Evolutionary conservation across 1,284 basidiomycete species (phyloP).

Genomic region (Crucibulum parvulum): DNA sequence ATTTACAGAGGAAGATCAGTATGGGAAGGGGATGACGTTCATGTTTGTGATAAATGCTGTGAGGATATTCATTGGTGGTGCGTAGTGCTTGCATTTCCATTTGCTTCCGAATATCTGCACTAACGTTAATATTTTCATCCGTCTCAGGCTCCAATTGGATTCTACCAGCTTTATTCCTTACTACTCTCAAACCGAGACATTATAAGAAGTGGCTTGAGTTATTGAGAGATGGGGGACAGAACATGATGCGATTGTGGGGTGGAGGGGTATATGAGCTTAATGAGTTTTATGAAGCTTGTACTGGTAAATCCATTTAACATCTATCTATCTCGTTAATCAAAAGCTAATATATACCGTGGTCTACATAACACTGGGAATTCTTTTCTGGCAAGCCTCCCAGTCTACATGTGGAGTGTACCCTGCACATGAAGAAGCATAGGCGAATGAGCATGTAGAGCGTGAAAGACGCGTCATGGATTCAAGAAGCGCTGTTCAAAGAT

Average conservation of each 20-base stretch:
- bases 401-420: conserved; percentile 85
- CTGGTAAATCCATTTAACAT: conserved; percentile 48
- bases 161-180: conserved; percentile 85
- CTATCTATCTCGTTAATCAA: neutral
- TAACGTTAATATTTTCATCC: neutral
- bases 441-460: conserved; percentile 91
- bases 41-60: conserved; percentile 87
- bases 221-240: conserved; percentile 79
- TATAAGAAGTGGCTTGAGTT: conserved; percentile 77
- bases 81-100: conserved; percentile 6
- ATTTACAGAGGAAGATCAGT: conserved; percentile 60
- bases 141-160: conserved; percentile 86
- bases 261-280: conserved; percentile 82
- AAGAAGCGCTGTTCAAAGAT: conserved; percentile 61
- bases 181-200: conserved; percentile 61
- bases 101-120: neutral
- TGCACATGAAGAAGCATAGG: conserved; percentile 75
- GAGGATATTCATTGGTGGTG: conserved; percentile 82
- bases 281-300: conserved; percentile 77
- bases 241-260: conserved; percentile 81
- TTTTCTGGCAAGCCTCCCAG: conserved; percentile 89
- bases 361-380: conserved; percentile 66
- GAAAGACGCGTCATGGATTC: conserved; percentile 93
- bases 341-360: neutral
- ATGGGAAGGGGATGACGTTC: conserved; percentile 73